Evolutionary conservation across 805 yeast species (phyloP).

Genomic region (Teunomyces pallodes): DNA sequence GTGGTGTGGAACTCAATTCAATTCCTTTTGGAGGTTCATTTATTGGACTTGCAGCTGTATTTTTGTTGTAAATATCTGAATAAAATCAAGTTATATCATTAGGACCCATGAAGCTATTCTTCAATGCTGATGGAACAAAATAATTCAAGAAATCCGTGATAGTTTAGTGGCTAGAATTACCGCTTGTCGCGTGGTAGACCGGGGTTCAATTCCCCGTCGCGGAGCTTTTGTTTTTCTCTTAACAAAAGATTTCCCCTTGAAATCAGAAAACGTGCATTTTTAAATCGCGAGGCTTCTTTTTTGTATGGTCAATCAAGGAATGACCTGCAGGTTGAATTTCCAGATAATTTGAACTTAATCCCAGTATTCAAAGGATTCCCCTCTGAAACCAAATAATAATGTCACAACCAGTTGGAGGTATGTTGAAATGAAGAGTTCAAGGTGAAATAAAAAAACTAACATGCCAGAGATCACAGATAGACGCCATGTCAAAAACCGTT

Average conservation of each 20-base stretch:
- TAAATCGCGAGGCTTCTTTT: not conserved
- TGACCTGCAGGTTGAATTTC: not conserved
- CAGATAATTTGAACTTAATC: not conserved
- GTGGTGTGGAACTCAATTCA: not conserved
- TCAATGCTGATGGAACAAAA: not conserved
- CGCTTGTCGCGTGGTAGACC: slow-evolving; percentile 1
- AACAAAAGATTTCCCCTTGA: too few relatives aligned
- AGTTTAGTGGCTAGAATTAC: not conserved
- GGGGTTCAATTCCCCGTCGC: slow-evolving; percentile 1
- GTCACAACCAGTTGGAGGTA: slow-evolving; percentile 1
- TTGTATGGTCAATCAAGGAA: not conserved
- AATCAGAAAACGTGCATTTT: too few relatives aligned
- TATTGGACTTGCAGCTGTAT: not conserved
- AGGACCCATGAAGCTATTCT: not conserved
- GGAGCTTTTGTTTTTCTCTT: slow-evolving; percentile 8
- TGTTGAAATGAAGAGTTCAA: not conserved
- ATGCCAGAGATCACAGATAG: slow-evolving; percentile 15
- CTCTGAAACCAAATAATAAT: not conserved
- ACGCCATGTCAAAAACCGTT: slow-evolving; percentile 31
- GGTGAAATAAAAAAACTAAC: not conserved
- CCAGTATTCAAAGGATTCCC: not conserved
- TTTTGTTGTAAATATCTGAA: not conserved
- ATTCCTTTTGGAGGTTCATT: not conserved
- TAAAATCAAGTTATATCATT: not conserved
- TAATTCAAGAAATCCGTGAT: not conserved